Evolutionary conservation across 768 basidiomycete genomes (phyloP), one percentile per base, ranked within the genome.

Genomic region (Mycena capillaripes): DNA sequence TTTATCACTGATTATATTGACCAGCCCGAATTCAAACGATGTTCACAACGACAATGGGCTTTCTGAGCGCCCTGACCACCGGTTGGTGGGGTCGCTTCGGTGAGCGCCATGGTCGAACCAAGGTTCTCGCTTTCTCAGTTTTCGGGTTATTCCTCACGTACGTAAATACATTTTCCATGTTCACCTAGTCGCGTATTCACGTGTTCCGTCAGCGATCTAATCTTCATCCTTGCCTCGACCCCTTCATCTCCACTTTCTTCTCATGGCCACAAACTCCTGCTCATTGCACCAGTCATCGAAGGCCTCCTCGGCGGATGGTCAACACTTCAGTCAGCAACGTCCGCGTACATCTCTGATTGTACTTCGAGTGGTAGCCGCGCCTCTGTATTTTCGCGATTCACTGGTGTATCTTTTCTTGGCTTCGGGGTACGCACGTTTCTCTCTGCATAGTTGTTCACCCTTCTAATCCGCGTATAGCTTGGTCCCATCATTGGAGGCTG

Each of bases 41-140:
- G 68, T 93, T 97, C 89, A 95, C 91, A 0, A 91, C 92, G 16
- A 91, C 86, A 8, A 92, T 93, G 89, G 97, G 97, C 7, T 74
- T 90, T 5, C 86, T 98, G 12, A 93, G 93, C 19, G 95, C 95
- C 0, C 80, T 97, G 36, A 97, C 95, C 9, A 95, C 95, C 0
- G 94, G 93, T 2, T 96, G 91, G 90, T 98, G 97, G 97, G 95
- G 95, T 48, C 90, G 89, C 66, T 93, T 92, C 68, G 91, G 94
- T 25, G 95, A 97, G 79, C 86, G 90, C 23, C 82, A 93, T 73
- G 97, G 97, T 14, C 86, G 97, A 56, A 95, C 92, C 2, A 89
- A 86, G 61, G 92, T 97, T 29, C 89, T 97, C 69, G 91, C 92
- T 12, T 84, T 92, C 38, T 83, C 92, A 5, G 89, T 92, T 0